Evolutionary conservation across 2,329 filamentous ascomycete species (phyloP).

Genomic region (Calonectria henricotiae): DNA sequence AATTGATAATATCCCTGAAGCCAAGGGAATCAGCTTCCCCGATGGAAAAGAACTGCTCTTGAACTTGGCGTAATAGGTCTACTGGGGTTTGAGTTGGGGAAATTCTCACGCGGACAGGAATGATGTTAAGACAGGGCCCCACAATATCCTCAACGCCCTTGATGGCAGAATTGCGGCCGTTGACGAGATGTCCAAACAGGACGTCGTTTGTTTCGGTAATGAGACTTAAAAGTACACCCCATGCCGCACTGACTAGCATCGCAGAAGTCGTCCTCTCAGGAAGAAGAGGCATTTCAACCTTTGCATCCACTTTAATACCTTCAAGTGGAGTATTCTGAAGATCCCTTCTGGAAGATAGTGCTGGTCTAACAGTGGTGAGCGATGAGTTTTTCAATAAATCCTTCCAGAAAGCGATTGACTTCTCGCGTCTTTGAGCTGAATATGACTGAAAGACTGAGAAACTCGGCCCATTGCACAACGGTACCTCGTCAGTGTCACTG

Average conservation of each 20-base stretch:
- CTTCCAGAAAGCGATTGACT: conserved; percentile 60
- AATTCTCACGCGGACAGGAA: background rate
- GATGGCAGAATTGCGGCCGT: background rate
- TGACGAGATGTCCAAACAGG: background rate
- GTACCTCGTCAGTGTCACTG: background rate
- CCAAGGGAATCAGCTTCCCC: background rate
- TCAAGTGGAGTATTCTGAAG: conserved; percentile 41
- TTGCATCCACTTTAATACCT: conserved; percentile 36
- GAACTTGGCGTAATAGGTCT: background rate
- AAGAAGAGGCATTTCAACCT: background rate
- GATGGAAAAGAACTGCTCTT: background rate
- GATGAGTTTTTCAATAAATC: conserved; percentile 59
- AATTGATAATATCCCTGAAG: background rate
- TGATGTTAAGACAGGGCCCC: background rate
- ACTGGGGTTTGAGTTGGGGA: background rate
- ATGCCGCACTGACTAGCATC: background rate
- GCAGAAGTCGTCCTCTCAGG: conserved; percentile 11
- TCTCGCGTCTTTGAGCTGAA: background rate
- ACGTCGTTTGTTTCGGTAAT: conserved; percentile 34
- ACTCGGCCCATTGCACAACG: conserved; percentile 38
- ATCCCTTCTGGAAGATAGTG: conserved; percentile 53
- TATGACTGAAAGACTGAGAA: conserved; percentile 46
- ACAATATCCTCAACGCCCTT: background rate
- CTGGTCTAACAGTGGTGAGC: conserved; percentile 44
- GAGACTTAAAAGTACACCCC: conserved; percentile 45